A percentile compares a stretch with the other conserved stretches of the same genome.
These are phyloP conservation scores for Odontarrhena argentea DNA, from an alignment of 345 rosid genomes.

Conservation along the genomic window DNA sequence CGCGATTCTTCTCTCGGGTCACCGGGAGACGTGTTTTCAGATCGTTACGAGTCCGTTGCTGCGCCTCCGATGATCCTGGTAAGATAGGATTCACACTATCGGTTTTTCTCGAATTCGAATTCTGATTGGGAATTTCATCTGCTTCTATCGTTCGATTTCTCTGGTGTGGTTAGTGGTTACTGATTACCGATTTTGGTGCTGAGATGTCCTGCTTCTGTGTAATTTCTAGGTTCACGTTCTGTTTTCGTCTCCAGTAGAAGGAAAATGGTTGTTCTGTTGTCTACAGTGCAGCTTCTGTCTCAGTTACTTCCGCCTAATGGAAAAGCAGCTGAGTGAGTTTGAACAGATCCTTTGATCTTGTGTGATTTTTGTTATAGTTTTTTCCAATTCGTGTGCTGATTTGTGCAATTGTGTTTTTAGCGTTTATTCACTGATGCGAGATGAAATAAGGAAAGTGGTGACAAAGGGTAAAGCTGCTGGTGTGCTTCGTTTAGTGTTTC, in stretches of 20 bases:
- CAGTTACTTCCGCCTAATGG: slow-evolving; percentile 42
- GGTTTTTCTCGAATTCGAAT: neutral
- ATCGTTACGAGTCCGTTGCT: slow-evolving; percentile 26
- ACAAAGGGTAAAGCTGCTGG: slow-evolving; percentile 93
- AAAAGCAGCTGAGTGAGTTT: slow-evolving; percentile 59
- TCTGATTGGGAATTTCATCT: neutral
- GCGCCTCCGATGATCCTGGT: slow-evolving; percentile 40
- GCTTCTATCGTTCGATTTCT: neutral
- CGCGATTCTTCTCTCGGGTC: slow-evolving; percentile 33
- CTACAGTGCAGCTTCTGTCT: slow-evolving; percentile 56
- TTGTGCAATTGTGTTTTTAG: slow-evolving; percentile 11
- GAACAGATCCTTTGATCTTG: neutral
- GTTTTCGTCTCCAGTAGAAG: slow-evolving; percentile 46
- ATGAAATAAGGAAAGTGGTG: slow-evolving; percentile 66
- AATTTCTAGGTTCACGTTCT: slow-evolving; percentile 34
- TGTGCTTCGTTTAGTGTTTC: slow-evolving; percentile 93
- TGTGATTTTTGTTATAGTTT: neutral
- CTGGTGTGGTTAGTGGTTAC: neutral
- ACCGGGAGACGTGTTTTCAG: slow-evolving; percentile 34
- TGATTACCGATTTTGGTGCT: neutral
- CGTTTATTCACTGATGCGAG: slow-evolving; percentile 46
- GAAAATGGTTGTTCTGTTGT: slow-evolving; percentile 46
- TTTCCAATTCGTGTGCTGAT: neutral
- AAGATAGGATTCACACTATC: neutral
- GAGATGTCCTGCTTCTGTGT: neutral